phyloP scores from a whole-genome alignment of 2,329 filamentous ascomycete species.

The Coniochaeta sp. region DNA sequence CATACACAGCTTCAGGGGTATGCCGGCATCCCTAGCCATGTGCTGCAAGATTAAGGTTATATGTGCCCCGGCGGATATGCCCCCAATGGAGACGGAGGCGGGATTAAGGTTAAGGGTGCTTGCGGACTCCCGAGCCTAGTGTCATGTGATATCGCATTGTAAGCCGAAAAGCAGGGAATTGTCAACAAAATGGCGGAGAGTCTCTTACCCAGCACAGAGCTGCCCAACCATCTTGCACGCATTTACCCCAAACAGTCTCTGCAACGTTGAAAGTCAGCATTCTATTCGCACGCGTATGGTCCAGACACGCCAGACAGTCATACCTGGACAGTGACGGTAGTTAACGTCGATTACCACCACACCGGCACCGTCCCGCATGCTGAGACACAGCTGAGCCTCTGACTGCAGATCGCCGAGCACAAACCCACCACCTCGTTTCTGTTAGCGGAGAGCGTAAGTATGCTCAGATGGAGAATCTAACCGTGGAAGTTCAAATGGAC shows the following conservation, averaged over 20 bases:
- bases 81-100: conserved; percentile 26
- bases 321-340: conserved; percentile 30
- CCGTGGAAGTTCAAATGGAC: conserved; percentile 28
- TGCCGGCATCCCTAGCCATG: conserved; percentile 26
- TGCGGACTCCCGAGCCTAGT: conserved; percentile 18
- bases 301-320: background rate
- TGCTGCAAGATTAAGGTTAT: conserved; percentile 27
- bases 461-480: conserved; percentile 2
- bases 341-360: conserved; percentile 30
- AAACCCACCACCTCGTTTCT: conserved; percentile 25
- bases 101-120: conserved; percentile 20
- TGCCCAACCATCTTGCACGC: conserved; percentile 27
- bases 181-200: too few species aligned
- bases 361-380: conserved; percentile 25
- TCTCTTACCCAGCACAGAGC: conserved; percentile 25
- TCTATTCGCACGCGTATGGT: background rate
- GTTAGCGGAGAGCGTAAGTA: background rate
- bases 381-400: conserved; percentile 25
- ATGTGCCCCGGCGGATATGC: conserved; percentile 28
- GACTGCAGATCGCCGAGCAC: conserved; percentile 24
- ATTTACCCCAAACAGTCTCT: conserved; percentile 26
- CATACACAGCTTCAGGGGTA: conserved; percentile 26
- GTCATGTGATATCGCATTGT: background rate
- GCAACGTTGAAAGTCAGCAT: background rate
- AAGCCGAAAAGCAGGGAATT: too few species aligned